Conservation (phyloP, 2,329 filamentous ascomycete genomes). For the Penicillium expansum region DNA sequence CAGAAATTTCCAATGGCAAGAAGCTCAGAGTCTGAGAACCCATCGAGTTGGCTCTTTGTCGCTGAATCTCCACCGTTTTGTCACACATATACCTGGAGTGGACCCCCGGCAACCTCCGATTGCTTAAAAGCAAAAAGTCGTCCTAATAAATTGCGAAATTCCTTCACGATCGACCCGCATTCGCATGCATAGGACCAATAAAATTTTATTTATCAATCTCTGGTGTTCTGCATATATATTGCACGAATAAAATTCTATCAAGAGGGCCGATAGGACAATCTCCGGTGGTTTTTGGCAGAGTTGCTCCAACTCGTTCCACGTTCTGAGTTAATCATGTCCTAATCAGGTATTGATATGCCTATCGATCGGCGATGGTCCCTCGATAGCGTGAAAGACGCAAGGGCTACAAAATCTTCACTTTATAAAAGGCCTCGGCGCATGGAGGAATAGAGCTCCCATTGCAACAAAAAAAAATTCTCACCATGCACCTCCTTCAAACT, state of each 20-base stretch:
- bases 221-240: no score
- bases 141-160: not conserved
- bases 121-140: not conserved
- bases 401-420: not conserved
- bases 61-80: not conserved
- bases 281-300: not conserved
- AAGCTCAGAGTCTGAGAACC: no score
- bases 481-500: slow-evolving; percentile 13
- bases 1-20: not conserved
- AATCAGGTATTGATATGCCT: not conserved
- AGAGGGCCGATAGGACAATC: not conserved
- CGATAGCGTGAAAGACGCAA: not conserved
- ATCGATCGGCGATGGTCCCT: not conserved
- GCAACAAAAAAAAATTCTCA: no score
- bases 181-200: not conserved
- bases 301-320: not conserved
- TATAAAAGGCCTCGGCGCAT: not conserved
- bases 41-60: not conserved
- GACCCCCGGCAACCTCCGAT: not conserved
- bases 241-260: not conserved
- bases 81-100: not conserved
- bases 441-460: not conserved
- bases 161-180: not conserved
- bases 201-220: not conserved
- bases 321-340: not conserved